Conservation (phyloP, 208 protist genomes). For the Cochliopodium minus region DNA sequence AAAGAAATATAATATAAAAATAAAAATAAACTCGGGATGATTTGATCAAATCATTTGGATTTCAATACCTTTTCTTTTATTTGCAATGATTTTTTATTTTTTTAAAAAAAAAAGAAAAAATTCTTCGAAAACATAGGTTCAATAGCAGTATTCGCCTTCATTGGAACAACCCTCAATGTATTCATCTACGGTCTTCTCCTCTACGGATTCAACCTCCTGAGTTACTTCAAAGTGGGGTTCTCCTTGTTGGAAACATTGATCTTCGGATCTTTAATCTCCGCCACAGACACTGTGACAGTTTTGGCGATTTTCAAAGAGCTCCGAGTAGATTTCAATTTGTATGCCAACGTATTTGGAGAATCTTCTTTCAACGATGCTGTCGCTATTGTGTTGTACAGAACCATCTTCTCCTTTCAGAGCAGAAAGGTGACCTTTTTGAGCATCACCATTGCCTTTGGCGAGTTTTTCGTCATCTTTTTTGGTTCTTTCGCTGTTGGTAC, state of each 20-base stretch:
- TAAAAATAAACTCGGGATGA: no score
- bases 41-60: no score
- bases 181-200: constrained; percentile 10
- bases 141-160: constrained; percentile 34
- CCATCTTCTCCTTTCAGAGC: no score
- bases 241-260: constrained; percentile 17
- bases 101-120: no score
- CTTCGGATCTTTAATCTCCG: constrained; percentile 38
- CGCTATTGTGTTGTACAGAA: constrained; percentile 31
- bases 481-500: no score
- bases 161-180: constrained; percentile 35
- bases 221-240: no score
- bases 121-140: constrained; percentile 37
- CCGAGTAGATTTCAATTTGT: constrained; percentile 32
- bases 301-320: constrained; percentile 24
- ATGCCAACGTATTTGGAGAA: constrained; percentile 46
- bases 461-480: no score
- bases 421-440: no score
- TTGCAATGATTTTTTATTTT: no score
- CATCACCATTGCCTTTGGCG: no score
- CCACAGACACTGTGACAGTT: constrained; percentile 37
- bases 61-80: no score
- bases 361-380: constrained; percentile 53
- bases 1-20: no score
- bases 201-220: neutral